phyloP scores from a whole-genome alignment of 2,329 filamentous ascomycete genomes.

The Penicillium sp. region DNA sequence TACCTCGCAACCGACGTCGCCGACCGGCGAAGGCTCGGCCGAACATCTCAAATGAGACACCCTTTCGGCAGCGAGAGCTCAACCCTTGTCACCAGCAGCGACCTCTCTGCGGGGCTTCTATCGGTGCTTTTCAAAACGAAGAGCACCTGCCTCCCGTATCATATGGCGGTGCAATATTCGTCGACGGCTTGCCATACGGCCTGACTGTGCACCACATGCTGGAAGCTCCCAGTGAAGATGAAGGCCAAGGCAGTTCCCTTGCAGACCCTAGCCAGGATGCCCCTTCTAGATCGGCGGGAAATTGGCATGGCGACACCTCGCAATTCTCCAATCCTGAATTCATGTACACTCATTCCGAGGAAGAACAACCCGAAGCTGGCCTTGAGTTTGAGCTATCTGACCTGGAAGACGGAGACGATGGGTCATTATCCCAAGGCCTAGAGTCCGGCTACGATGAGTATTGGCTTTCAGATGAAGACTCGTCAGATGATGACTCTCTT shows the following conservation, averaged over 20 bases:
- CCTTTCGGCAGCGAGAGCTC: constrained; percentile 34
- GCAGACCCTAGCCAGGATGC: constrained; percentile 37
- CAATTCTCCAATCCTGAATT: constrained; percentile 32
- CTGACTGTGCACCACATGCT: constrained; percentile 98
- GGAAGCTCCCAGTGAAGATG: constrained; percentile 63
- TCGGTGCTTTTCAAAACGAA: constrained; percentile 84
- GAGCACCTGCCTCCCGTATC: constrained; percentile 88
- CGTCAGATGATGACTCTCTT: constrained; percentile 56
- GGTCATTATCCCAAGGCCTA: constrained; percentile 38
- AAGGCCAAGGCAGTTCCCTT: constrained; percentile 53
- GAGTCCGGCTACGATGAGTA: constrained; percentile 45
- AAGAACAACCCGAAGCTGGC: constrained; percentile 39
- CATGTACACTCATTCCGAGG: constrained; percentile 42
- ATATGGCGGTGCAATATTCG: constrained; percentile 81
- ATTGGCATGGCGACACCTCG: constrained; percentile 29
- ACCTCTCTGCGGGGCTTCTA: constrained; percentile 84
- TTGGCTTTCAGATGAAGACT: constrained; percentile 49
- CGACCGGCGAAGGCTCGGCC: constrained; percentile 37
- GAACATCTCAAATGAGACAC: constrained; percentile 26
- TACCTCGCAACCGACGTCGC: constrained; percentile 45
- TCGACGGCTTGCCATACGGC: constrained; percentile 82
- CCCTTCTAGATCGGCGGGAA: constrained; percentile 51
- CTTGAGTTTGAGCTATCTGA: constrained; percentile 57
- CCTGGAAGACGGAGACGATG: constrained; percentile 51
- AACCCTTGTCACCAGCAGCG: constrained; percentile 78